phyloP scores from a whole-genome alignment of 2,329 filamentous ascomycete species.

The Colletotrichum sp. region DNA sequence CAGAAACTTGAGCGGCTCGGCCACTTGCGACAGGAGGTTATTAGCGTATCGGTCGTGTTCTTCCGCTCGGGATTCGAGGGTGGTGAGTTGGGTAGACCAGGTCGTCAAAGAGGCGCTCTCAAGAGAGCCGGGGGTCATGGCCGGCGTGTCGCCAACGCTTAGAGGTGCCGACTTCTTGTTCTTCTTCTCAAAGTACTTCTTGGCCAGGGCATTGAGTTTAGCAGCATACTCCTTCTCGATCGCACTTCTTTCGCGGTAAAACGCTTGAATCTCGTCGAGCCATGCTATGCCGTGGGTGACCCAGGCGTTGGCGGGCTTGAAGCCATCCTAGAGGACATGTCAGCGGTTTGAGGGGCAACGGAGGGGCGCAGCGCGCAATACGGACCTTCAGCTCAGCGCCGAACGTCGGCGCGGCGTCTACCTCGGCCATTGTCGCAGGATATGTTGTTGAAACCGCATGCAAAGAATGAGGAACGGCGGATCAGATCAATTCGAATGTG shows the following conservation, averaged over 20 bases:
- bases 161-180: constrained; percentile 84
- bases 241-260: constrained; percentile 91
- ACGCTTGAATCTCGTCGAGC: constrained; percentile 96
- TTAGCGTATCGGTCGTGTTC: constrained; percentile 88
- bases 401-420: constrained; percentile 85
- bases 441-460: constrained; percentile 8
- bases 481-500: neutral
- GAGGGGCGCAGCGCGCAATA: constrained; percentile 10
- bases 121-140: constrained; percentile 91
- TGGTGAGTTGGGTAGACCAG: constrained; percentile 92
- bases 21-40: constrained; percentile 80
- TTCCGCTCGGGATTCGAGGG: constrained; percentile 83
- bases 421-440: constrained; percentile 70
- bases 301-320: constrained; percentile 94
- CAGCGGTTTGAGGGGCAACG: constrained; percentile 14
- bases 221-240: constrained; percentile 98
- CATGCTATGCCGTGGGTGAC: constrained; percentile 87
- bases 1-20: constrained; percentile 83
- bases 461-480: neutral
- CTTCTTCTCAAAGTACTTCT: constrained; percentile 98
- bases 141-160: constrained; percentile 92
- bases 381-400: constrained; percentile 91
- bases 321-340: constrained; percentile 74
- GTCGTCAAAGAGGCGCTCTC: constrained; percentile 97
- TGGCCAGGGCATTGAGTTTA: constrained; percentile 85